Percentiles rank a stretch among this genome's conserved stretches.
Conservation (phyloP, 192 early-diverging fungal species). For the Phycomyces blakesleeanus region DNA sequence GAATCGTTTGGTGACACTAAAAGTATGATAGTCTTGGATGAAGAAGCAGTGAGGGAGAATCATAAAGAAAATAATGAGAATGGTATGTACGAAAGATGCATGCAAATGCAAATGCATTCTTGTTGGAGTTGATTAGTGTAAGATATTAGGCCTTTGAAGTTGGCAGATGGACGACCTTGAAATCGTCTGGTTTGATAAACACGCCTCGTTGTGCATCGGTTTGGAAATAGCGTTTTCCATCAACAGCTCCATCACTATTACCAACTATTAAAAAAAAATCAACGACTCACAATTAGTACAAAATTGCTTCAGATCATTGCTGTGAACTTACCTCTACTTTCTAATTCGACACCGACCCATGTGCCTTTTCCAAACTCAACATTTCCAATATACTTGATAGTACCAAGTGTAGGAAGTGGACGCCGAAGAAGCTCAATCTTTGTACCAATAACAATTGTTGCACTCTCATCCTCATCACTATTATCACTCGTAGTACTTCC, state of each 20-base stretch:
- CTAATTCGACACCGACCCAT: slow-evolving; percentile 31
- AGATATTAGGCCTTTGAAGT: background rate
- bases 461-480: slow-evolving; percentile 13
- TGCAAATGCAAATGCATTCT: background rate
- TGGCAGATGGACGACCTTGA: slow-evolving; percentile 6
- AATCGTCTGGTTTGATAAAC: slow-evolving; percentile 27
- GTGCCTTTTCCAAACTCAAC: slow-evolving; percentile 19
- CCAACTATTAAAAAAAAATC: too few relatives aligned
- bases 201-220: slow-evolving; percentile 26
- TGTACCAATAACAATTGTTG: slow-evolving; percentile 11
- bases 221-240: slow-evolving; percentile 25
- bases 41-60: too few relatives aligned
- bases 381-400: slow-evolving; percentile 30
- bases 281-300: too few relatives aligned
- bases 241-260: slow-evolving; percentile 27
- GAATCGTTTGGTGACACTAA: too few relatives aligned
- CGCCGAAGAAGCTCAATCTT: slow-evolving; percentile 19
- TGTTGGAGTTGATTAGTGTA: background rate
- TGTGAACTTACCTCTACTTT: slow-evolving; percentile 33
- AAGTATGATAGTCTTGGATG: too few relatives aligned
- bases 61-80: too few relatives aligned
- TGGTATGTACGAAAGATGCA: background rate
- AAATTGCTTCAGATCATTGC: too few relatives aligned
- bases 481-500: background rate
- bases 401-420: slow-evolving; percentile 29